A percentile compares a stretch with the other conserved stretches of the same genome.
These are phyloP conservation scores for Syzygium malaccense DNA, from an alignment of 441 rosid species.

Conservation along the genomic window DNA sequence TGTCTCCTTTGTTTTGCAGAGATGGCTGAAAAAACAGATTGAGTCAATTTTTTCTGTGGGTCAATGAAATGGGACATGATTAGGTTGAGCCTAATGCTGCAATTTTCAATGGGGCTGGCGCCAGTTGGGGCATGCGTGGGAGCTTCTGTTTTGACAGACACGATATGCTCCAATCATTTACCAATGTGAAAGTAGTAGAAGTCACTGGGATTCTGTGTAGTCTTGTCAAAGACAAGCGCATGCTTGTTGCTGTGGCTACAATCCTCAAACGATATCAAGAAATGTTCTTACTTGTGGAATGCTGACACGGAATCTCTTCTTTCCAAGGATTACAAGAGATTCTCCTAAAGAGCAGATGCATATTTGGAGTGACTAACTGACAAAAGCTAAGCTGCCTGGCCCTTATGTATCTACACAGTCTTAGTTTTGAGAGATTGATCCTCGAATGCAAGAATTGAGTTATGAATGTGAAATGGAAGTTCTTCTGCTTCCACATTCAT, in stretches of 20 bases:
- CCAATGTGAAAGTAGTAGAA: background rate
- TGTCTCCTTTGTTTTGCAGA: background rate
- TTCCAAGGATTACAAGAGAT: background rate
- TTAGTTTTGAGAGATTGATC: background rate
- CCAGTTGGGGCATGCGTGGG: background rate
- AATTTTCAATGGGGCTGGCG: background rate
- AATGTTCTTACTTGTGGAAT: background rate
- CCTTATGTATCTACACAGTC: background rate
- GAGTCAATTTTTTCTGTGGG: background rate
- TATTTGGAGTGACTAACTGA: background rate
- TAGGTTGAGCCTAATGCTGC: background rate
- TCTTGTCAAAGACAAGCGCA: background rate
- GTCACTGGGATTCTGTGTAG: background rate
- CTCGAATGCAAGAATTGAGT: background rate
- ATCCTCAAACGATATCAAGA: background rate
- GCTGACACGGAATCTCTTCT: background rate
- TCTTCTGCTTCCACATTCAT: fast-evolving
- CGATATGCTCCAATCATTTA: background rate
- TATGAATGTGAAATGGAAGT: background rate
- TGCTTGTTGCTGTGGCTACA: background rate
- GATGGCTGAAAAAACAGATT: background rate
- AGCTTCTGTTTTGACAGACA: background rate
- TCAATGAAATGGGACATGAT: background rate
- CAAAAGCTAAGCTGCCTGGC: background rate
- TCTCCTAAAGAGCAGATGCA: background rate